Conservation (phyloP, 2,329 filamentous ascomycete genomes). For the Botryotinia narcissicola region DNA sequence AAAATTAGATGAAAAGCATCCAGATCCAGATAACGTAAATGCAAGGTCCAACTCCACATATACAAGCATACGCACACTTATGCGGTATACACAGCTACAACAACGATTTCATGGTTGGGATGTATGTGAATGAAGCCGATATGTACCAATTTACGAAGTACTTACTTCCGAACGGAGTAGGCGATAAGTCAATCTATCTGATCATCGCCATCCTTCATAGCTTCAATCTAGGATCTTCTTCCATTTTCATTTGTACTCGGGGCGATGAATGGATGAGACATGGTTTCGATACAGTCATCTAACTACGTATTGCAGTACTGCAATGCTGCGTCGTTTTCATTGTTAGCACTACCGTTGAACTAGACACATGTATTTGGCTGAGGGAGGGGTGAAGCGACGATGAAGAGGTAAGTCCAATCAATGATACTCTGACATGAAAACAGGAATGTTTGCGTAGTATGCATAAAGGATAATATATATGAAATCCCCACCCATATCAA, state of each 20-base stretch:
- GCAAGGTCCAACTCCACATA: constrained; percentile 9
- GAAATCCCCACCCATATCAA: neutral
- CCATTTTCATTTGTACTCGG: constrained; percentile 4
- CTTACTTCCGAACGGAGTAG: neutral
- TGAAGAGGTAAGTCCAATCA: neutral
- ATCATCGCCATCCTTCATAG: neutral
- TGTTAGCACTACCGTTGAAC: neutral
- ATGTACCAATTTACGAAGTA: neutral
- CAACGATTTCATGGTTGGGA: neutral
- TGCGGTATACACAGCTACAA: neutral
- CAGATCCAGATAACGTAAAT: constrained; percentile 9
- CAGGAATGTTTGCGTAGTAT: neutral
- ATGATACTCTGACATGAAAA: neutral
- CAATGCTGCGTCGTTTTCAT: constrained; percentile 3
- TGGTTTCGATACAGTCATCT: neutral
- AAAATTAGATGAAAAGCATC: neutral
- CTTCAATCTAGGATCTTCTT: neutral
- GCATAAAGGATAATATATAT: neutral
- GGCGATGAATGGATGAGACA: neutral
- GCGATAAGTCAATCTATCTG: neutral
- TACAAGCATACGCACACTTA: neutral
- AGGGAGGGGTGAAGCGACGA: neutral
- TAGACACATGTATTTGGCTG: constrained; percentile 5
- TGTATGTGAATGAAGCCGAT: neutral
- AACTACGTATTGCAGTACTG: constrained; percentile 8